phyloP scores from a whole-genome alignment of 1,139 yeast species.

The Lodderomyces pseudojiufengensis region DNA sequence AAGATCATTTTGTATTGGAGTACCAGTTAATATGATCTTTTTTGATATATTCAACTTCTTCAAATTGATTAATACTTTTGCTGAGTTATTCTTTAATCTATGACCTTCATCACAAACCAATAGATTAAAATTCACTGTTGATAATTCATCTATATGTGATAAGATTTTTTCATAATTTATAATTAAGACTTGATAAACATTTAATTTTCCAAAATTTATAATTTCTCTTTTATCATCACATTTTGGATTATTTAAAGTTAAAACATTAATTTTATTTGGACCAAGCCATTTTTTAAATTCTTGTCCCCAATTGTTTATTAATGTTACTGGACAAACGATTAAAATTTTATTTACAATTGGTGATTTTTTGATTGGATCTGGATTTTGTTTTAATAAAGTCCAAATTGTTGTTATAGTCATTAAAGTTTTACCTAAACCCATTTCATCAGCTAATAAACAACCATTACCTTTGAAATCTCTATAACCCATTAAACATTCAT shows the following conservation, averaged over 20 bases:
- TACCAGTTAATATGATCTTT: conserved; percentile 75
- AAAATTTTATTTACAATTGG: conserved; percentile 56
- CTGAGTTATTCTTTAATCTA: conserved; percentile 65
- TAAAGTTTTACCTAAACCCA: conserved; percentile 94
- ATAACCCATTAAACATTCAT: conserved; percentile 76
- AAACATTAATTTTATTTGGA: conserved; percentile 53
- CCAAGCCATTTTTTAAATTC: conserved; percentile 94
- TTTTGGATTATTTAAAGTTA: conserved; percentile 48
- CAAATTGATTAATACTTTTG: conserved; percentile 66
- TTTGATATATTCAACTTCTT: conserved; percentile 52
- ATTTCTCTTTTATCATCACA: conserved; percentile 59
- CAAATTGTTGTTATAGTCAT: conserved; percentile 81
- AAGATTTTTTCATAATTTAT: conserved; percentile 84
- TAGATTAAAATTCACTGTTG: conserved; percentile 56
- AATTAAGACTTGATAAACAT: conserved; percentile 77
- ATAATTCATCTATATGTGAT: conserved; percentile 52
- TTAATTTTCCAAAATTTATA: conserved; percentile 58
- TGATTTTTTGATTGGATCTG: conserved; percentile 31
- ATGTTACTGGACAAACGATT: conserved; percentile 88
- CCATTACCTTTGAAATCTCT: conserved; percentile 57
- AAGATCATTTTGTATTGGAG: conserved; percentile 93
- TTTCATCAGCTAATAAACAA: conserved; percentile 89
- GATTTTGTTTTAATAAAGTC: conserved; percentile 78
- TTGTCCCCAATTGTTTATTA: conserved; percentile 80
- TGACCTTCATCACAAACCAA: conserved; percentile 96